A percentile compares a stretch with the other conserved stretches of the same genome.
phyloP scores from a whole-genome alignment of 78 protist species.

The Ministeria vibrans region DNA sequence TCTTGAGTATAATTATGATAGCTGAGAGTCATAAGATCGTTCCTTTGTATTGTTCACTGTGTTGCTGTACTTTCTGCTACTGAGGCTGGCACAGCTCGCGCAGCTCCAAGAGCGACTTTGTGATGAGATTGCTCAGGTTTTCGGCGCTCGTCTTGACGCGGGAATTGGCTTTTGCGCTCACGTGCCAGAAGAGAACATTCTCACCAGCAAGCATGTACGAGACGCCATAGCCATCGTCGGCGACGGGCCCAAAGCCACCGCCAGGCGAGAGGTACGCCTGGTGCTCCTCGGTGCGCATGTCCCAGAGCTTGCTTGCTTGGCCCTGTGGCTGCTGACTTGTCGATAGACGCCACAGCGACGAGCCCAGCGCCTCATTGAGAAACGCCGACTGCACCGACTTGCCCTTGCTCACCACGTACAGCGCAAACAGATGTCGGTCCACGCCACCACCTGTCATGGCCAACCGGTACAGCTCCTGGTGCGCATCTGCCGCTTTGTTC shows the following conservation, averaged over 20 bases:
- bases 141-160: too few species aligned
- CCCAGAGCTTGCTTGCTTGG: constrained; percentile 23
- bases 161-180: too few species aligned
- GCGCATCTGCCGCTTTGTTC: neutral
- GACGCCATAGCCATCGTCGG: constrained; percentile 40
- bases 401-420: constrained; percentile 35
- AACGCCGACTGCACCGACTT: constrained; percentile 21
- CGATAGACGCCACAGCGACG: constrained; percentile 33
- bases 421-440: constrained; percentile 58
- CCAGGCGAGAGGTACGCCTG: constrained; percentile 10
- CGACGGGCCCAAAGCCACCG: constrained; percentile 56
- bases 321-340: constrained; percentile 32
- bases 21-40: too few species aligned
- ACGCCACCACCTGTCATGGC: constrained; percentile 28
- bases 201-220: constrained; percentile 36
- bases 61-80: too few species aligned
- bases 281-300: neutral
- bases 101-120: too few species aligned
- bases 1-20: too few species aligned
- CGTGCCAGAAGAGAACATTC: neutral
- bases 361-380: constrained; percentile 33
- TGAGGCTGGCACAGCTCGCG: too few species aligned
- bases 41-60: too few species aligned
- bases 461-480: constrained; percentile 13
- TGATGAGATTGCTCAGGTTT: too few species aligned